phyloP scores from a whole-genome alignment of 257 asterid species.

The Petunia secreta region DNA sequence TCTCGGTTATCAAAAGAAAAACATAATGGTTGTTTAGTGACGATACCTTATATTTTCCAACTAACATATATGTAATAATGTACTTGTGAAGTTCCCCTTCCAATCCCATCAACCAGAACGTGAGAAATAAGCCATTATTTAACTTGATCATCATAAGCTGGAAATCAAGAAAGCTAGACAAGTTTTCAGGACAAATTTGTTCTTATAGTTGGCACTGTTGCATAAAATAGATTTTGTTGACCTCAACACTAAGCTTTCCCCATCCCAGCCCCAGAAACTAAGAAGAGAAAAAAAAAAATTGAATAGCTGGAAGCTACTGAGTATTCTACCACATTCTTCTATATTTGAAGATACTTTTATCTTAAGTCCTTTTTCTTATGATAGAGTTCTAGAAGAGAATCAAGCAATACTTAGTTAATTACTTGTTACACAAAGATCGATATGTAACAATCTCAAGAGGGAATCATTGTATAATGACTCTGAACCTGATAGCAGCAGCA shows the following conservation, averaged over 20 bases:
- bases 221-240: not conserved
- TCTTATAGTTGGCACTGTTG: not conserved
- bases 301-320: constrained; percentile 4
- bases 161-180: constrained; percentile 18
- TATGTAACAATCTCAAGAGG: constrained; percentile 6
- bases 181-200: not conserved
- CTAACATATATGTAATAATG: not conserved
- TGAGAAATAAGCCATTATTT: not conserved
- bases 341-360: not conserved
- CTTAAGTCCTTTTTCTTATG: not conserved
- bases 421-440: not conserved
- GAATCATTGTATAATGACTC: constrained; percentile 15
- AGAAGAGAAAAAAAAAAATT: not conserved
- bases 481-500: not conserved
- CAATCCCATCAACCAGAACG: not conserved
- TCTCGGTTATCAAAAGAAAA: no score
- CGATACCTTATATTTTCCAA: not conserved
- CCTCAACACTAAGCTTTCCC: not conserved
- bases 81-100: not conserved
- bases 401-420: not conserved
- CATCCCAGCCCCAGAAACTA: not conserved
- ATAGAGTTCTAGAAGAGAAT: not conserved
- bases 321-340: not conserved
- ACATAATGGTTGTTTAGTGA: not conserved
- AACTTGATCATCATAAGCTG: constrained; percentile 13